Evolutionary conservation across 2,329 filamentous ascomycete genomes (phyloP).

Genomic region (Leptoxyphium fumago): DNA sequence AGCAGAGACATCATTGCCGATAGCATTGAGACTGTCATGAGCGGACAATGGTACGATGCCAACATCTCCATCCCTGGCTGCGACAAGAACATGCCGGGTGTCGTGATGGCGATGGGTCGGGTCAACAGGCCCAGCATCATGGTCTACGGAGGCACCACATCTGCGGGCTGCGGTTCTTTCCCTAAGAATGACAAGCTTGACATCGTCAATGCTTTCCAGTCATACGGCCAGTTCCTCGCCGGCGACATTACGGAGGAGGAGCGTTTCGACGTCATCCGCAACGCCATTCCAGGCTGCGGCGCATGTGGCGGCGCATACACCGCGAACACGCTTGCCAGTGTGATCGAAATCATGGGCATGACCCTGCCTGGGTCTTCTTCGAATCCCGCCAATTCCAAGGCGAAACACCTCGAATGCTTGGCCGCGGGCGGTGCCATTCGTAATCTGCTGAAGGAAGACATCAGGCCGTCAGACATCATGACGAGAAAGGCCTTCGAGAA

Average conservation of each 20-base stretch:
- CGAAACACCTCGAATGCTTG: conserved; percentile 35
- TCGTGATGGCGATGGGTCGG: conserved; percentile 68
- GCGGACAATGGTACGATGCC: conserved; percentile 95
- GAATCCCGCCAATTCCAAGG: conserved; percentile 36
- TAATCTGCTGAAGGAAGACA: conserved; percentile 36
- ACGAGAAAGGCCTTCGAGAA: conserved; percentile 35
- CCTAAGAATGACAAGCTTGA: conserved; percentile 63
- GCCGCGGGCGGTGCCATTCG: conserved; percentile 36
- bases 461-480: conserved; percentile 34
- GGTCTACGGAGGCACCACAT: conserved; percentile 94
- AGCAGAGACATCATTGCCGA: conserved; percentile 94
- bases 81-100: conserved; percentile 97
- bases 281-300: conserved; percentile 74
- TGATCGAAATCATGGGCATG: conserved; percentile 37
- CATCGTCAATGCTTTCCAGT: conserved; percentile 95
- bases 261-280: conserved; percentile 84
- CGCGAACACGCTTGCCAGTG: conserved; percentile 38
- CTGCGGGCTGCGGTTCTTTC: conserved; percentile 67
- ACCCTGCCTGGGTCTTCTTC: conserved; percentile 36
- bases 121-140: conserved; percentile 90
- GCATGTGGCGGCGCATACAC: conserved; percentile 70
- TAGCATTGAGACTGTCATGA: conserved; percentile 97
- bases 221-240: conserved; percentile 86
- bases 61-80: conserved; percentile 95
- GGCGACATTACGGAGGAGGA: conserved; percentile 83